phyloP scores from a whole-genome alignment of 306 rosid genomes.

The Senna siamea region DNA sequence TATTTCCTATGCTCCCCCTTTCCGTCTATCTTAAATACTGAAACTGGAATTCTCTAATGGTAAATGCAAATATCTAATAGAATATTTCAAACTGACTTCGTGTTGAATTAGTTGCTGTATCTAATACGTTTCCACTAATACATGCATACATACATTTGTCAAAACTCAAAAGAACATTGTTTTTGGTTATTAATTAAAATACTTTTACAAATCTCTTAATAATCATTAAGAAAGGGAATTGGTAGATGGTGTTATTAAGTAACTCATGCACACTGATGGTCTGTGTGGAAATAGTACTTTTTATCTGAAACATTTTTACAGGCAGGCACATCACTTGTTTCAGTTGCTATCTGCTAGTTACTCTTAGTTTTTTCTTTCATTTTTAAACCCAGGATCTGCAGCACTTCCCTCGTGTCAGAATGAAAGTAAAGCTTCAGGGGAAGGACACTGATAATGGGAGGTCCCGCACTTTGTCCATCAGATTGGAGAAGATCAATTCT shows the following conservation, averaged over 20 bases:
- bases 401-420: constrained; percentile 68
- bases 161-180: too few species aligned
- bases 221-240: background rate
- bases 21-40: too few species aligned
- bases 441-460: constrained; percentile 51
- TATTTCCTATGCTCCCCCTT: too few species aligned
- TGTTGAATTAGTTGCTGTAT: too few species aligned
- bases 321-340: constrained; percentile 30
- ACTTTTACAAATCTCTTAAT: too few species aligned
- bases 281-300: too few species aligned
- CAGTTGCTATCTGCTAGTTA: constrained; percentile 10
- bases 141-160: too few species aligned
- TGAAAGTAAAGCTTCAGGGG: constrained; percentile 63
- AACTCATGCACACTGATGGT: background rate
- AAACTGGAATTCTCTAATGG: too few species aligned
- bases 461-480: constrained; percentile 55
- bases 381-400: constrained; percentile 68
- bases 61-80: too few species aligned
- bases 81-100: too few species aligned
- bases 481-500: constrained; percentile 75
- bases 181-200: too few species aligned
- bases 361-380: background rate
- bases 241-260: background rate
- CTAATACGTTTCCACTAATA: too few species aligned
- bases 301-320: background rate